These are phyloP conservation scores for Dentipellis sp. DNA, from an alignment of 768 basidiomycete species.

Conservation along the genomic window DNA sequence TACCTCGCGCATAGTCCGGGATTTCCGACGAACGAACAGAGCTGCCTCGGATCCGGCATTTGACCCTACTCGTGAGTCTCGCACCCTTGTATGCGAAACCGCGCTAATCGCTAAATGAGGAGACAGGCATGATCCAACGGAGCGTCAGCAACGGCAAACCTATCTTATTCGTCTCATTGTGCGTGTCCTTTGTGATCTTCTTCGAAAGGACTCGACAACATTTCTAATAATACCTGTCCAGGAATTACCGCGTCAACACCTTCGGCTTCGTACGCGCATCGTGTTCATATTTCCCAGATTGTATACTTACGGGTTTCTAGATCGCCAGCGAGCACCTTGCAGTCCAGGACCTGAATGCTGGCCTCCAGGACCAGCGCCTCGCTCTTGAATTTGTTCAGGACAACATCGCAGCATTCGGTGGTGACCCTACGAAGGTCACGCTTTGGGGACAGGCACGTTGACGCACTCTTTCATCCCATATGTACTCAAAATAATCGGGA, in stretches of 20 bases:
- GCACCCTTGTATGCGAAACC: neutral
- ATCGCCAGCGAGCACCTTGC: constrained; percentile 34
- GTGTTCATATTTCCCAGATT: neutral
- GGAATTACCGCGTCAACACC: constrained; percentile 38
- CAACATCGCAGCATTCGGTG: constrained; percentile 41
- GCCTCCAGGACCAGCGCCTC: constrained; percentile 41
- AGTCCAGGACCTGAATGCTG: constrained; percentile 29
- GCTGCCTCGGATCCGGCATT: neutral
- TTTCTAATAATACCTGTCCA: neutral
- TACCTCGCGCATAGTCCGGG: neutral
- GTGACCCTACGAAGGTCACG: constrained; percentile 42
- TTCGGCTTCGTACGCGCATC: constrained; percentile 37
- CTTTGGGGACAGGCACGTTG: constrained; percentile 38
- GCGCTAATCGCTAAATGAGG: neutral
- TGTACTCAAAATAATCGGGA: too few relatives aligned
- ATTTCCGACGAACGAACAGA: neutral
- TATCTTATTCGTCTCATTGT: neutral
- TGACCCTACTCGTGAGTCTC: neutral
- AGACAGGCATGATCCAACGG: neutral
- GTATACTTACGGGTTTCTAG: constrained; percentile 14
- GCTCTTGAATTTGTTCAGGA: constrained; percentile 51
- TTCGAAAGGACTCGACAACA: neutral
- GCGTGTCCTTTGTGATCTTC: neutral
- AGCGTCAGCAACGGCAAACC: neutral
- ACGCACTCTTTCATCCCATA: neutral